These are phyloP conservation scores for Colletotrichum abscissum DNA, from an alignment of 2,329 filamentous ascomycete species.

Conservation along the genomic window DNA sequence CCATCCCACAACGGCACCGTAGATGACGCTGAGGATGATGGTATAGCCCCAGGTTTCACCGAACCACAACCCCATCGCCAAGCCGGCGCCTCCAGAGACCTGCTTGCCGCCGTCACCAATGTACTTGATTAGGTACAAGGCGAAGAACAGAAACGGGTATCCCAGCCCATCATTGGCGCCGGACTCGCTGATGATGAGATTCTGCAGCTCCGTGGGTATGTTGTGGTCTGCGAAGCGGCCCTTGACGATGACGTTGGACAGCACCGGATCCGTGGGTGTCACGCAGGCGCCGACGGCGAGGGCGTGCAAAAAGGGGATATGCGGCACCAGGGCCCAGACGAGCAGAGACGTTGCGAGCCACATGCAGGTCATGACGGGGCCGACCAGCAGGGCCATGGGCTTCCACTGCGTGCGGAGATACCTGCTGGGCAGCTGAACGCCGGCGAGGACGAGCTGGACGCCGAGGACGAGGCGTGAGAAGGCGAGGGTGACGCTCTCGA, in stretches of 20 bases:
- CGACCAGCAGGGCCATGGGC: slow-evolving; percentile 78
- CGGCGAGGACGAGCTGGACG: slow-evolving; percentile 89
- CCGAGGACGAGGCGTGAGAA: slow-evolving; percentile 90
- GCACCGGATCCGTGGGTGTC: slow-evolving; percentile 90
- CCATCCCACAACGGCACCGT: slow-evolving; percentile 83
- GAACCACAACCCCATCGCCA: slow-evolving; percentile 84
- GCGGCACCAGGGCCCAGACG: slow-evolving; percentile 80
- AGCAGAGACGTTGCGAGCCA: slow-evolving; percentile 86
- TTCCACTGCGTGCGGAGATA: slow-evolving; percentile 86
- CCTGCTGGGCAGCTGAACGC: slow-evolving; percentile 86
- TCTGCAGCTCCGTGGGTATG: slow-evolving; percentile 83
- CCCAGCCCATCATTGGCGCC: slow-evolving; percentile 91
- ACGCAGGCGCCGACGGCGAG: slow-evolving; percentile 86
- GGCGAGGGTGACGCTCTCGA: slow-evolving; percentile 80
- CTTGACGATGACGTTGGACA: slow-evolving; percentile 92
- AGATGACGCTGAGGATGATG: slow-evolving; percentile 81
- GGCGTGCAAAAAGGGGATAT: slow-evolving; percentile 80
- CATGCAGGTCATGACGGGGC: slow-evolving; percentile 88
- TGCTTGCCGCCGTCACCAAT: slow-evolving; percentile 67
- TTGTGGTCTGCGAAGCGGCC: slow-evolving; percentile 94
- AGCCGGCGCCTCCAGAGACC: slow-evolving; percentile 67
- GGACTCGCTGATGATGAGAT: slow-evolving; percentile 84
- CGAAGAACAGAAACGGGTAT: slow-evolving; percentile 89
- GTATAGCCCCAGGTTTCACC: slow-evolving; percentile 87
- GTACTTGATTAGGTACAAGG: slow-evolving; percentile 86